Evolutionary conservation across 2,329 filamentous ascomycete genomes (phyloP).

Genomic region (Hypomyces perniciosus): DNA sequence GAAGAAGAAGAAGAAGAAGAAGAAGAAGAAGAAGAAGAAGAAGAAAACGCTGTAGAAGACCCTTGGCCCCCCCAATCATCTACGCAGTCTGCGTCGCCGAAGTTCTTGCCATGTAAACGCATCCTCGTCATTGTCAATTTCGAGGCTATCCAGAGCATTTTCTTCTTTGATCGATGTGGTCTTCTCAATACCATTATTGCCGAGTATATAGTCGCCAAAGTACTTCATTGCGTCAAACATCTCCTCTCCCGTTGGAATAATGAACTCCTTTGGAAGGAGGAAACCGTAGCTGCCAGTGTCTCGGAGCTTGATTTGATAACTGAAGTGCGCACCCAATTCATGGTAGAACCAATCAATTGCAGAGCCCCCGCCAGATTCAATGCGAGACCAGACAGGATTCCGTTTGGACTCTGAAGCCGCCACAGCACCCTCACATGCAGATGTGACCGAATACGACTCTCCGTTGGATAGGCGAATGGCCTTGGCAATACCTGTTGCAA

Average conservation of each 20-base stretch:
- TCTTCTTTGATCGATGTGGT: conserved; percentile 20
- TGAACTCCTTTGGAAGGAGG: conserved; percentile 77
- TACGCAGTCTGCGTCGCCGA: conserved; percentile 22
- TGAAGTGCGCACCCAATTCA: conserved; percentile 72
- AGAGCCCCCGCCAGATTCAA: conserved; percentile 75
- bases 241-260: conserved; percentile 84
- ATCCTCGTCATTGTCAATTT: conserved; percentile 13
- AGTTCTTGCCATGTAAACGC: conserved; percentile 23
- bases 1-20: no score
- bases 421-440: conserved; percentile 79
- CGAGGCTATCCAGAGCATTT: conserved; percentile 10
- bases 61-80: conserved; percentile 14
- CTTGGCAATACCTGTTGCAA: conserved; percentile 82
- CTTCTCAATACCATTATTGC: conserved; percentile 60
- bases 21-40: neutral
- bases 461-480: conserved; percentile 76
- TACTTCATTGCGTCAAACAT: conserved; percentile 77
- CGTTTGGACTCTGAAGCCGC: conserved; percentile 20
- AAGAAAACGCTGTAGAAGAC: neutral
- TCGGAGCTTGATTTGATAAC: conserved; percentile 89
- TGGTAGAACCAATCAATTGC: conserved; percentile 96
- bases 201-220: conserved; percentile 72
- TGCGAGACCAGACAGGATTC: conserved; percentile 32
- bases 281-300: conserved; percentile 96
- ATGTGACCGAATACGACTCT: conserved; percentile 69